Conservation (phyloP, 2,329 filamentous ascomycete genomes). For the Phialemonium atrogriseum region DNA sequence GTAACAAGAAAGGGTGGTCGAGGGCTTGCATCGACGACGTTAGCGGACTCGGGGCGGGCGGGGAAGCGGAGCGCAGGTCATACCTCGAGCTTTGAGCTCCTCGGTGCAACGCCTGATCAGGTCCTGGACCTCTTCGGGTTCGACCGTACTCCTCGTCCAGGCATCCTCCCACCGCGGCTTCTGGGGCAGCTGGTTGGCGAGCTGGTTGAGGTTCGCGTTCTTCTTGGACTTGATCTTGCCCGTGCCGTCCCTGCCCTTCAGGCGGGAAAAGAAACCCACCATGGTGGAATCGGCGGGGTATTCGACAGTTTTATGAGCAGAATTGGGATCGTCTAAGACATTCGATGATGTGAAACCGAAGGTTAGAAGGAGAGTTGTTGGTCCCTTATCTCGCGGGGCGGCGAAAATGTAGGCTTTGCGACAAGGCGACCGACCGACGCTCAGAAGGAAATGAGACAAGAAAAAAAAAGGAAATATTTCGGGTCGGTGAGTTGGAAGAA, state of each 20-base stretch:
- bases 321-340: constrained; percentile 3
- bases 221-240: constrained; percentile 56
- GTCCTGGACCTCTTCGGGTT: constrained; percentile 86
- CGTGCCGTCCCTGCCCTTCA: constrained; percentile 68
- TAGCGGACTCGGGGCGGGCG: constrained; percentile 16
- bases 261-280: constrained; percentile 51
- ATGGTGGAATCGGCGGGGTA: constrained; percentile 26
- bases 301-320: constrained; percentile 1
- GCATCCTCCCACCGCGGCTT: constrained; percentile 83
- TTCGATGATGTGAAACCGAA: constrained; percentile 4
- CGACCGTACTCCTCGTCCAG: constrained; percentile 73
- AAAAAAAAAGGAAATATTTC: constrained; percentile 10
- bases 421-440: too few relatives aligned
- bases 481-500: constrained; percentile 4
- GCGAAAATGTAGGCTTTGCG: too few relatives aligned
- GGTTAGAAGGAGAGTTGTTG: background rate
- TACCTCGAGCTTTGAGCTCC: constrained; percentile 93
- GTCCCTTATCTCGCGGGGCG: too few relatives aligned
- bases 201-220: constrained; percentile 42
- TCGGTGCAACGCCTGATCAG: constrained; percentile 75
- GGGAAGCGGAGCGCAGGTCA: constrained; percentile 23
- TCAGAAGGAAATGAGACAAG: constrained; percentile 7
- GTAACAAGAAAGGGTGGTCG: constrained; percentile 82
- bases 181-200: constrained; percentile 43
- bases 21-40: constrained; percentile 49